A percentile compares a stretch with the other conserved stretches of the same genome.
Conservation (phyloP, 1,139 yeast species). For the Candida tetrigidarum region DNA sequence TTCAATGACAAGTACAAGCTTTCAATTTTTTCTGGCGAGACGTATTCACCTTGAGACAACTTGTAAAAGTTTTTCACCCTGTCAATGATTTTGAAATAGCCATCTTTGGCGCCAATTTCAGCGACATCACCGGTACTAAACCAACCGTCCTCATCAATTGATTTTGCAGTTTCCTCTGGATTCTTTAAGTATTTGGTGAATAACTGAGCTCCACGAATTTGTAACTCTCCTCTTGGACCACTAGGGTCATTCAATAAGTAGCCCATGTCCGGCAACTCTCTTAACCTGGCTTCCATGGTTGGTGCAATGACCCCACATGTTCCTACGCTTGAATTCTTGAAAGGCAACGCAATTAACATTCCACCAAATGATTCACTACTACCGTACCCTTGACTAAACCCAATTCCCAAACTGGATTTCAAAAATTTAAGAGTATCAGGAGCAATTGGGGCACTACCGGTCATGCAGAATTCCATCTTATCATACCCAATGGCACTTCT, state of each 20-base stretch:
- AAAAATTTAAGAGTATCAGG: conserved; percentile 62
- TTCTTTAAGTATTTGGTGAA: conserved; percentile 65
- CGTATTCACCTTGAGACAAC: conserved; percentile 81
- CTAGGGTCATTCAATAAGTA: conserved; percentile 51
- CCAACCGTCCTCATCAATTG: conserved; percentile 53
- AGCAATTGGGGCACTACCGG: conserved; percentile 81
- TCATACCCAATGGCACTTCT: conserved; percentile 62
- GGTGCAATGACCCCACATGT: conserved; percentile 65
- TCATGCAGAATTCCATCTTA: conserved; percentile 42
- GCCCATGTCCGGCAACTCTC: conserved; percentile 71
- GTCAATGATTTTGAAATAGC: conserved; percentile 66
- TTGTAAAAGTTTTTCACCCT: conserved; percentile 83
- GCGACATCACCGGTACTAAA: conserved; percentile 81
- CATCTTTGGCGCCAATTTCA: conserved; percentile 42
- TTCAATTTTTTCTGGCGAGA: conserved; percentile 80
- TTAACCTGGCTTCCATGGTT: conserved; percentile 59
- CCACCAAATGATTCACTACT: conserved; percentile 79
- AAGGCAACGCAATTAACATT: conserved; percentile 45
- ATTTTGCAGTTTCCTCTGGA: conserved; percentile 35
- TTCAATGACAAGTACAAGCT: conserved; percentile 60
- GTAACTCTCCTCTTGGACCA: conserved; percentile 58
- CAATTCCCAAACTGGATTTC: conserved; percentile 62
- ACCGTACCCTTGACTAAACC: conserved; percentile 76
- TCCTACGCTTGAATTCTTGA: conserved; percentile 44
- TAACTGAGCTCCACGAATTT: conserved; percentile 69